These are phyloP conservation scores for Plasmodium ovale DNA, from an alignment of 169 alveolate species.

Conservation along the genomic window DNA sequence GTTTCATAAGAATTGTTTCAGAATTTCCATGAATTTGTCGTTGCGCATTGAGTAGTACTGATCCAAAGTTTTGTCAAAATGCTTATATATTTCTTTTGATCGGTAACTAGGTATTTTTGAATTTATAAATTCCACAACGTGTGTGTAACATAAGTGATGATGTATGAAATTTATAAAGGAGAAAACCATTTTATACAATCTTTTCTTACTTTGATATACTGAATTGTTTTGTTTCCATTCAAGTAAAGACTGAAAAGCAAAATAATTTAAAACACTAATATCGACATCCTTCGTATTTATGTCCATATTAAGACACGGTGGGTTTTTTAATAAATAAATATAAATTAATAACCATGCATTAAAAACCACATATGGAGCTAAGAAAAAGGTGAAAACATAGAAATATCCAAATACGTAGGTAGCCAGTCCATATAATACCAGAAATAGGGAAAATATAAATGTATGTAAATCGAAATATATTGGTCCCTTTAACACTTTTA, in stretches of 20 bases:
- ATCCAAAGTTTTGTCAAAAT: slow-evolving; percentile 72
- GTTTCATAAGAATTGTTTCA: slow-evolving; percentile 54
- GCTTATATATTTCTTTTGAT: slow-evolving; percentile 71
- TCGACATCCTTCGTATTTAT: slow-evolving; percentile 60
- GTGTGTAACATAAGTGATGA: slow-evolving; percentile 72
- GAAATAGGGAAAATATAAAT: slow-evolving; percentile 38
- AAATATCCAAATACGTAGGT: slow-evolving; percentile 47
- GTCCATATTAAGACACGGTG: slow-evolving; percentile 45
- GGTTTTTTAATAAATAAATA: slow-evolving; percentile 54
- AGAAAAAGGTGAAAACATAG: slow-evolving; percentile 43
- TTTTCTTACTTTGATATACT: slow-evolving; percentile 64
- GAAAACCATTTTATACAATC: slow-evolving; percentile 55
- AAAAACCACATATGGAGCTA: slow-evolving; percentile 67
- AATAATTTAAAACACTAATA: slow-evolving; percentile 69
- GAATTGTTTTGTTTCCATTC: slow-evolving; percentile 75
- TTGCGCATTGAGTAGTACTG: slow-evolving; percentile 51
- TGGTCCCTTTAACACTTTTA: slow-evolving; percentile 70
- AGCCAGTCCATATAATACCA: slow-evolving; percentile 39
- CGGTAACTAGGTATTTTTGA: slow-evolving; percentile 69
- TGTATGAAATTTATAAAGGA: slow-evolving; percentile 68
- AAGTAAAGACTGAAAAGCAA: slow-evolving; percentile 60
- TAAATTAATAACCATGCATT: slow-evolving; percentile 59
- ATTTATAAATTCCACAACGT: slow-evolving; percentile 70
- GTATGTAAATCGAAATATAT: slow-evolving; percentile 64
- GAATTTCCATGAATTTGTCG: slow-evolving; percentile 59